phyloP scores from a whole-genome alignment of 345 rosid genomes.

The Salix purpurea region DNA sequence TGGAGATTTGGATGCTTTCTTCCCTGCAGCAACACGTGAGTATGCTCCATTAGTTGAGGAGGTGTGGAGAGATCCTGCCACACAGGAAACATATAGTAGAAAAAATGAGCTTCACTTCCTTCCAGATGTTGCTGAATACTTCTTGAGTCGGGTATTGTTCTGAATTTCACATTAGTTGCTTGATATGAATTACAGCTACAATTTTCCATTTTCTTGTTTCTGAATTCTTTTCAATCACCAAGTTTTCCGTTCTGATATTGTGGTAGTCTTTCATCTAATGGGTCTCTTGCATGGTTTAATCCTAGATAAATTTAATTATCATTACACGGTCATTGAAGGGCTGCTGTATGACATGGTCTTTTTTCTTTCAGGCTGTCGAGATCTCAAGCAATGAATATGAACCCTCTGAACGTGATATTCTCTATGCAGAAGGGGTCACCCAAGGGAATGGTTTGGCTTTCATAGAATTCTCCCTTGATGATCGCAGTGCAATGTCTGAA shows the following conservation, averaged over 20 bases:
- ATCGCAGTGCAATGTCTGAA: constrained; percentile 90
- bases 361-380: constrained; percentile 79
- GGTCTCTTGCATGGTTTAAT: neutral
- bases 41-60: constrained; percentile 98
- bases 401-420: constrained; percentile 86
- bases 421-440: constrained; percentile 94
- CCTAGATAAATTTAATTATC: neutral
- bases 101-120: constrained; percentile 95
- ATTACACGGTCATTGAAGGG: constrained; percentile 8
- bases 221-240: neutral
- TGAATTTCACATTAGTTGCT: neutral
- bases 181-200: neutral
- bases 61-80: constrained; percentile 96
- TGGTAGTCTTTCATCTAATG: neutral
- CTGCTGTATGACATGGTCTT: neutral
- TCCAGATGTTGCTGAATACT: constrained; percentile 89
- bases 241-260: neutral
- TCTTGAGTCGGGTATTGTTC: constrained; percentile 74
- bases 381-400: constrained; percentile 94
- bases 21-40: constrained; percentile 99
- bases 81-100: constrained; percentile 81
- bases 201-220: neutral
- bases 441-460: constrained; percentile 95
- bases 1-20: constrained; percentile 94
- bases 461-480: constrained; percentile 84